Evolutionary conservation across 192 early-diverging fungal species (phyloP).

Genomic region (Entomortierella chlamydospora): DNA sequence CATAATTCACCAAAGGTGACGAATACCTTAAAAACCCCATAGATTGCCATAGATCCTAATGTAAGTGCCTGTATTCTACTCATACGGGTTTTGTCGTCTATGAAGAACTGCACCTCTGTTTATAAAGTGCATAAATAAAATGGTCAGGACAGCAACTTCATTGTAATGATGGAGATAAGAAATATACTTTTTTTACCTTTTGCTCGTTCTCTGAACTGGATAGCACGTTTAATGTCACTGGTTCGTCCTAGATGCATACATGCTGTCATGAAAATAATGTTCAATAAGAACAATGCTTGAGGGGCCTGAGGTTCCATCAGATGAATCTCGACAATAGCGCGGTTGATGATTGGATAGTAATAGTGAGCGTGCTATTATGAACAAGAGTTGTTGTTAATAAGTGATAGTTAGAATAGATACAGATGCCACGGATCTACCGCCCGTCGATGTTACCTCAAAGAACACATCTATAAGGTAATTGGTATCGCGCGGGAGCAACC

Average conservation of each 20-base stretch:
- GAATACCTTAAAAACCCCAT: constrained; percentile 8
- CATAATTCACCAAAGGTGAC: constrained; percentile 2
- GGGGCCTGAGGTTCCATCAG: constrained; percentile 36
- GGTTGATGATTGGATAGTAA: constrained; percentile 36
- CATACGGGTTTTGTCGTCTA: constrained; percentile 13
- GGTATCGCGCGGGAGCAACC: constrained; percentile 23
- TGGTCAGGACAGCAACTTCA: too few relatives aligned
- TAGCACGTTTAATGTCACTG: constrained; percentile 25
- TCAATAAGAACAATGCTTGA: constrained; percentile 22
- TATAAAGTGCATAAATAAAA: too few relatives aligned
- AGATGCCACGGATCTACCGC: neutral
- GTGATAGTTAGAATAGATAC: neutral
- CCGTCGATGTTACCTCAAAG: constrained; percentile 18
- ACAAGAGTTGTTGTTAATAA: neutral
- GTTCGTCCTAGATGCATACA: constrained; percentile 28
- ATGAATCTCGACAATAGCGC: constrained; percentile 13
- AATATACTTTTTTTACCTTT: constrained; percentile 17
- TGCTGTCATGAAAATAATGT: constrained; percentile 34
- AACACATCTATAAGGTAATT: constrained; percentile 25
- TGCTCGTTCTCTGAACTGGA: constrained; percentile 36
- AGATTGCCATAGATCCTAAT: constrained; percentile 14
- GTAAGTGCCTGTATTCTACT: constrained; percentile 9
- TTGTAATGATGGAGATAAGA: too few relatives aligned
- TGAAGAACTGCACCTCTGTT: constrained; percentile 15
- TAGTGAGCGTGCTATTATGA: constrained; percentile 15